These are phyloP conservation scores for Schizochytrium sp. DNA, from an alignment of 108 stramenopile genomes.

Conservation along the genomic window DNA sequence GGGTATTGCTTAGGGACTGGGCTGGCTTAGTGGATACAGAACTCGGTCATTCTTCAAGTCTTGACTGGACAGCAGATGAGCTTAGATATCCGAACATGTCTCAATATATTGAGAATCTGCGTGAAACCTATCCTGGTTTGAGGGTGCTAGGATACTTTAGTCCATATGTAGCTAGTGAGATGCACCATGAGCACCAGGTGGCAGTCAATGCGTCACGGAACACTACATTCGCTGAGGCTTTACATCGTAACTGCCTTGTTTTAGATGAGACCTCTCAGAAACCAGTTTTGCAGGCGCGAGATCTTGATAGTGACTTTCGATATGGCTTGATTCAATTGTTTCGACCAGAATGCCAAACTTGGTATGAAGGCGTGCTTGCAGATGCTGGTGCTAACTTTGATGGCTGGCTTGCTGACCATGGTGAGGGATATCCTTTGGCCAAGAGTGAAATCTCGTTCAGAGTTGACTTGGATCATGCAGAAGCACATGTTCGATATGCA, in stretches of 20 bases:
- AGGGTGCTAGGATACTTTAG: conserved; percentile 12
- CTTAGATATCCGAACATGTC: not conserved
- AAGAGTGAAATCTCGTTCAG: not conserved
- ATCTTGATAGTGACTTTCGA: not conserved
- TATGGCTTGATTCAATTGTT: conserved; percentile 19
- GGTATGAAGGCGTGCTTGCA: conserved; percentile 27
- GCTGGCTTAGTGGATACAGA: not conserved
- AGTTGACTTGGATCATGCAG: not conserved
- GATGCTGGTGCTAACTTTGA: not conserved
- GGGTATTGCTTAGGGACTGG: conserved; percentile 23
- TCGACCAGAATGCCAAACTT: not conserved
- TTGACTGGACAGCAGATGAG: conserved; percentile 5
- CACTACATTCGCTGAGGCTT: not conserved
- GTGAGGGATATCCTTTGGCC: conserved; percentile 44
- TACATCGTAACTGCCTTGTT: not conserved
- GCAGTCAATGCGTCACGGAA: not conserved
- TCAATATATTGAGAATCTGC: not conserved
- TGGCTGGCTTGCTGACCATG: conserved; percentile 57
- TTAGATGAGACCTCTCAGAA: not conserved
- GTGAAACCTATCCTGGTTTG: not conserved
- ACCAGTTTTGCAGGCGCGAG: not conserved
- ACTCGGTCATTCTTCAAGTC: not conserved
- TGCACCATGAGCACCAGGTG: not conserved
- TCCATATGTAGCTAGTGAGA: not conserved
- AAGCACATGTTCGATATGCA: conserved; percentile 2